Evolutionary conservation across 768 basidiomycete genomes (phyloP).

Genomic region (Lyophyllum shimeji): DNA sequence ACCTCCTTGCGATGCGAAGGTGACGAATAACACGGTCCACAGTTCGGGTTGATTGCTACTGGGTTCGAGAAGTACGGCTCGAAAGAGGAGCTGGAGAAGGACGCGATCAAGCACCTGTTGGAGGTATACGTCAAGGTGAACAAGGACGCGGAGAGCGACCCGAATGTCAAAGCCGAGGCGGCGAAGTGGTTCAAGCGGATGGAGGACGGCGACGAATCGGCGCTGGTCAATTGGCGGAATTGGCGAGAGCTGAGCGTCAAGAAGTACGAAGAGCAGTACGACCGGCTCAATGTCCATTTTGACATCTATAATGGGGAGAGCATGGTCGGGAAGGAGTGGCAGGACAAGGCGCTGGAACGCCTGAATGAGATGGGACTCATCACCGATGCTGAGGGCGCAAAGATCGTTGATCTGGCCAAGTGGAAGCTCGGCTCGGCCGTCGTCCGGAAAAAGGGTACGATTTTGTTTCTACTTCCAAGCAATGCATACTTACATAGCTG

Average conservation of each 20-base stretch:
- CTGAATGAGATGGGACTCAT: conserved; percentile 75
- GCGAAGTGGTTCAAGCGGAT: conserved; percentile 91
- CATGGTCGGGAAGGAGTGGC: conserved; percentile 69
- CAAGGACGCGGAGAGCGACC: conserved; percentile 74
- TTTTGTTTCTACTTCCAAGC: background rate
- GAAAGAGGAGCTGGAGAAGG: conserved; percentile 75
- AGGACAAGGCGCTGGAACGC: conserved; percentile 66
- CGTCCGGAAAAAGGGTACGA: conserved; percentile 77
- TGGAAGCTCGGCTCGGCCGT: conserved; percentile 93
- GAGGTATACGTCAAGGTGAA: conserved; percentile 95
- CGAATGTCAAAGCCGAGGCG: conserved; percentile 71
- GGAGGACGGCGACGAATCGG: conserved; percentile 88
- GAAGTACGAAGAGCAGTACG: conserved; percentile 88
- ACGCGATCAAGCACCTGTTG: conserved; percentile 94
- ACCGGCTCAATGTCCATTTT: conserved; percentile 84
- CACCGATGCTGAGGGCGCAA: conserved; percentile 75
- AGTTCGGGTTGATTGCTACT: conserved; percentile 87
- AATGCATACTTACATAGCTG: background rate
- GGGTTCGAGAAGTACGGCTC: conserved; percentile 94
- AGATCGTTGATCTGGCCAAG: conserved; percentile 83
- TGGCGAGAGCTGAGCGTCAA: conserved; percentile 92
- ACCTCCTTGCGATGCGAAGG: background rate
- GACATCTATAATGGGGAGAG: conserved; percentile 94
- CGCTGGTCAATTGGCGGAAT: conserved; percentile 84
- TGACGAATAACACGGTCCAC: conserved; percentile 1